phyloP scores from a whole-genome alignment of 805 yeast species.

The Clavispora fructus region DNA sequence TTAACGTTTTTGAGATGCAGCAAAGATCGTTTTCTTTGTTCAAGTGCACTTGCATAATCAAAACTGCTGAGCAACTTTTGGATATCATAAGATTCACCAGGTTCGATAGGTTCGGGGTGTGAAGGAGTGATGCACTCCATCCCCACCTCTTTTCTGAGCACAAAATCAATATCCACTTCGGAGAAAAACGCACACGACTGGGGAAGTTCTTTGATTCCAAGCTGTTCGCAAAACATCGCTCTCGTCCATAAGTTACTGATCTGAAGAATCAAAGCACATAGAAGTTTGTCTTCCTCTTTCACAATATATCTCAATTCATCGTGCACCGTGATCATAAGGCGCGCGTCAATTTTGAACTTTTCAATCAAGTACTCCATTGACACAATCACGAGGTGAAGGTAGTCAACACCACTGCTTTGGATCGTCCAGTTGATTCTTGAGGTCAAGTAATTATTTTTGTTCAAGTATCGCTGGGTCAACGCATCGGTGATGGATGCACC shows the following conservation, averaged over 20 bases:
- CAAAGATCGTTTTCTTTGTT: constrained; percentile 5
- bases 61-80: constrained; percentile 39
- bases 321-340: constrained; percentile 85
- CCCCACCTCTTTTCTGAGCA: constrained; percentile 88
- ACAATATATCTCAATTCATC: constrained; percentile 87
- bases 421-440: constrained; percentile 97
- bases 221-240: constrained; percentile 87
- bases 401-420: constrained; percentile 97
- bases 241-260: constrained; percentile 93
- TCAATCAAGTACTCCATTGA: constrained; percentile 80
- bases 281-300: constrained; percentile 65
- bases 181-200: constrained; percentile 95
- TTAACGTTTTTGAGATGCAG: constrained; percentile 7
- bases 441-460: constrained; percentile 66
- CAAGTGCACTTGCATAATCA: constrained; percentile 7
- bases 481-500: constrained; percentile 94
- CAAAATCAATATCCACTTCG: constrained; percentile 84
- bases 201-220: constrained; percentile 86
- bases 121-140: constrained; percentile 91
- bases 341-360: constrained; percentile 61
- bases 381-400: constrained; percentile 75
- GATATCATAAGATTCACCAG: constrained; percentile 76
- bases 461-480: constrained; percentile 57
- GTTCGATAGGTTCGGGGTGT: constrained; percentile 55
- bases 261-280: constrained; percentile 79